Evolutionary conservation across 2,329 filamentous ascomycete genomes (phyloP).

Genomic region (Colletotrichum nymphaeae): DNA sequence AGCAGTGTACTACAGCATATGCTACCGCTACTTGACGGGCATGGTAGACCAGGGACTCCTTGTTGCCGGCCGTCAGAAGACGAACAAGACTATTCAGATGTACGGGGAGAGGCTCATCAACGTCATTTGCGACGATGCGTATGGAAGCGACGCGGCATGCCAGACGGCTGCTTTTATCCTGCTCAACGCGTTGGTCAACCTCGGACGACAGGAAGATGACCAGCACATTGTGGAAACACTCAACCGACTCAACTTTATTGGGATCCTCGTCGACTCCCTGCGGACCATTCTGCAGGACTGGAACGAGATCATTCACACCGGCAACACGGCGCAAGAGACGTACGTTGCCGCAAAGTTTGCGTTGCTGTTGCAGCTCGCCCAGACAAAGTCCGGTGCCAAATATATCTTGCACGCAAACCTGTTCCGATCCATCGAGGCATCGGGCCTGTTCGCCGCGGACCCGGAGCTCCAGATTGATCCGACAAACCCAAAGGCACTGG

Average conservation of each 20-base stretch:
- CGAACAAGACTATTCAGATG: constrained; percentile 76
- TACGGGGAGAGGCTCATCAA: constrained; percentile 85
- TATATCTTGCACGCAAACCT: constrained; percentile 91
- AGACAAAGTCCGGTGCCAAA: constrained; percentile 85
- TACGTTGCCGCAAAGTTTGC: constrained; percentile 80
- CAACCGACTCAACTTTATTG: constrained; percentile 89
- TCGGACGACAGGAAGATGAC: constrained; percentile 79
- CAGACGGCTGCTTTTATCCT: constrained; percentile 88
- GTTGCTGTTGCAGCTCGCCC: constrained; percentile 84
- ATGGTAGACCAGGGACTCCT: constrained; percentile 68
- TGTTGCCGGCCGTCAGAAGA: constrained; percentile 64
- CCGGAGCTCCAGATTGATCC: constrained; percentile 90
- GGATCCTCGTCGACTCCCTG: constrained; percentile 89
- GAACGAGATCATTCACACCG: constrained; percentile 63
- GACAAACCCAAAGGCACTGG: constrained; percentile 75
- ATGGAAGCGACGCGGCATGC: constrained; percentile 82
- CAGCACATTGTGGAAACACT: constrained; percentile 82
- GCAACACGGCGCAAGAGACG: constrained; percentile 57
- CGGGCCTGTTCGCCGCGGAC: constrained; percentile 88
- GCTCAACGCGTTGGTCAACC: constrained; percentile 79
- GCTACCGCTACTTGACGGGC: constrained; percentile 84
- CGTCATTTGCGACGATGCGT: constrained; percentile 92
- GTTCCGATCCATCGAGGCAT: constrained; percentile 83
- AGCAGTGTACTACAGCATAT: constrained; percentile 90
- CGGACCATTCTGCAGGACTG: constrained; percentile 81